Conservation (phyloP, 345 rosid species). For the Aquilaria malaccensis region DNA sequence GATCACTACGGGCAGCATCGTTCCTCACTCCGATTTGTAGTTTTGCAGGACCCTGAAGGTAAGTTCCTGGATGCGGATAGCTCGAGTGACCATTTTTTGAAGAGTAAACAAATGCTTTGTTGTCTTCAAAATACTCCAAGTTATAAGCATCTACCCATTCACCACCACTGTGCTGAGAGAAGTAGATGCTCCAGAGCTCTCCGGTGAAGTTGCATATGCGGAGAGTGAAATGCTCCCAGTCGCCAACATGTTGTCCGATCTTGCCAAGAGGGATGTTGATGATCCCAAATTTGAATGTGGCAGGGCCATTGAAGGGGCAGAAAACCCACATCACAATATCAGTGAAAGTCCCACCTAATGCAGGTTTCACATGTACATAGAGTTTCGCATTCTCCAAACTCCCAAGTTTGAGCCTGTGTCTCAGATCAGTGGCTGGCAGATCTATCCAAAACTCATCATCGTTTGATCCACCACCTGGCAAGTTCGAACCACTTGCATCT, state of each 20-base stretch:
- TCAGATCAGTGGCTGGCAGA: conserved; percentile 32
- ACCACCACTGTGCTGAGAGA: conserved; percentile 93
- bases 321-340: conserved; percentile 87
- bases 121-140: conserved; percentile 55
- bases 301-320: conserved; percentile 91
- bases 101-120: conserved; percentile 59
- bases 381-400: conserved; percentile 64
- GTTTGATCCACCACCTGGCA: conserved; percentile 60
- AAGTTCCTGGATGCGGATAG: conserved; percentile 58
- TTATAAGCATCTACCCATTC: conserved; percentile 67
- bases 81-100: conserved; percentile 78
- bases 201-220: conserved; percentile 75
- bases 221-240: conserved; percentile 95
- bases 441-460: conserved; percentile 75
- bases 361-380: conserved; percentile 76
- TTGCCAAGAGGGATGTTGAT: conserved; percentile 37
- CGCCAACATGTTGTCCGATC: conserved; percentile 85
- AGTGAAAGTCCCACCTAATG: conserved; percentile 76
- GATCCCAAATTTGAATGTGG: conserved; percentile 54
- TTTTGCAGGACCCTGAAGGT: conserved; percentile 58
- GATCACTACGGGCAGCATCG: conserved; percentile 46
- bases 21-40: conserved; percentile 74
- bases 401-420: conserved; percentile 41
- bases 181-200: conserved; percentile 66
- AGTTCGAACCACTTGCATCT: conserved; percentile 52